A percentile compares a stretch with the other conserved stretches of the same genome.
These are phyloP conservation scores for Tricholoma terreum DNA, from an alignment of 768 basidiomycete species.

Conservation along the genomic window DNA sequence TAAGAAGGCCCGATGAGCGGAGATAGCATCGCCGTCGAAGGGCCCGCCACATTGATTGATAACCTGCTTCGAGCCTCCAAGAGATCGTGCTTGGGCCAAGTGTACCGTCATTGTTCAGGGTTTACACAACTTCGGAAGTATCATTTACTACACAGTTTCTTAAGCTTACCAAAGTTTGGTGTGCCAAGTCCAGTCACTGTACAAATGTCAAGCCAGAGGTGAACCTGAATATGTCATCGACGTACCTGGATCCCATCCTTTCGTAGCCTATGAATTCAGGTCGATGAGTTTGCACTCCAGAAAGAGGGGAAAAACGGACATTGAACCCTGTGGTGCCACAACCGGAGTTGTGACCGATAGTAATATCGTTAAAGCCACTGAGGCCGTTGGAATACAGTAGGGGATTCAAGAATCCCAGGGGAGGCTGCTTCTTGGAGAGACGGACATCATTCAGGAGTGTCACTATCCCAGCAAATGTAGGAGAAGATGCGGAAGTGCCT, in stretches of 20 bases:
- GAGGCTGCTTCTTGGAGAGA: slow-evolving; percentile 35
- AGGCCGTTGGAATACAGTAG: slow-evolving; percentile 46
- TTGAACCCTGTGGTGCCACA: slow-evolving; percentile 65
- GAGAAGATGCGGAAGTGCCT: slow-evolving; percentile 64
- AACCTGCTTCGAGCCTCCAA: no score
- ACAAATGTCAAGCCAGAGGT: background rate
- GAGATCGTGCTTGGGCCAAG: no score
- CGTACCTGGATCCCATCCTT: slow-evolving; percentile 58
- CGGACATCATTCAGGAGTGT: slow-evolving; percentile 62
- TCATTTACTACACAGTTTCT: slow-evolving; percentile 12
- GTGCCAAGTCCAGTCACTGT: slow-evolving; percentile 15
- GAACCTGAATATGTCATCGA: background rate
- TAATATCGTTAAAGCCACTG: slow-evolving; percentile 53
- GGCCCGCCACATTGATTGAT: no score
- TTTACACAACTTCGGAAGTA: no score
- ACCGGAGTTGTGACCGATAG: slow-evolving; percentile 46
- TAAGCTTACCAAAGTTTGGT: slow-evolving; percentile 16
- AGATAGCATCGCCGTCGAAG: no score
- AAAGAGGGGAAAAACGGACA: slow-evolving; percentile 22
- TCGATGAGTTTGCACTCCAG: background rate
- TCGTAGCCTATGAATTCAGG: slow-evolving; percentile 32
- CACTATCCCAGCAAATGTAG: slow-evolving; percentile 59
- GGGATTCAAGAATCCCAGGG: slow-evolving; percentile 66
- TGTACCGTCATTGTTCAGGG: no score
- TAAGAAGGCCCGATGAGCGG: no score